Evolutionary conservation across 2,329 filamentous ascomycete species (phyloP).

Genomic region (Ceratocystis harringtonii): DNA sequence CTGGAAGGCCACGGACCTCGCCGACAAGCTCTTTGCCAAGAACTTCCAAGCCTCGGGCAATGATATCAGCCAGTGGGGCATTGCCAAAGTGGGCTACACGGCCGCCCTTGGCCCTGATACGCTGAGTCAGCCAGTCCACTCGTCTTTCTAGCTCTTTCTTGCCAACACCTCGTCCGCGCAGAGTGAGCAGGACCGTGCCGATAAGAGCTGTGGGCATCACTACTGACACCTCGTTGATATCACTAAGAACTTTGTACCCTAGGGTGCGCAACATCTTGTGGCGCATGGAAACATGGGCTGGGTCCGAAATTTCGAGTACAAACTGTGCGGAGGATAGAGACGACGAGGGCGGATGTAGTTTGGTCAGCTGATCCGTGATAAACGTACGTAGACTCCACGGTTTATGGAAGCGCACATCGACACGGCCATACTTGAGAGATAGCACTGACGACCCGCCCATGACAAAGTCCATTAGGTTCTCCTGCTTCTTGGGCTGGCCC

Average conservation of each 20-base stretch:
- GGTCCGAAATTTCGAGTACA: slow-evolving; percentile 22
- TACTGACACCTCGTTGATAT: slow-evolving; percentile 92
- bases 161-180: slow-evolving; percentile 82
- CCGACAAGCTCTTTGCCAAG: slow-evolving; percentile 81
- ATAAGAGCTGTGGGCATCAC: slow-evolving; percentile 97
- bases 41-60: slow-evolving; percentile 81
- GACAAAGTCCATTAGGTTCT: slow-evolving; percentile 83
- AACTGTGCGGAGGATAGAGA: slow-evolving; percentile 30
- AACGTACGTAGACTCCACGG: slow-evolving; percentile 84
- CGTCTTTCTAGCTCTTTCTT: slow-evolving; percentile 71
- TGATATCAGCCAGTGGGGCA: slow-evolving; percentile 61
- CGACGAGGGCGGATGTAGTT: slow-evolving; percentile 22
- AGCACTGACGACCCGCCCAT: slow-evolving; percentile 70
- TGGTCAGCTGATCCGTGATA: slow-evolving; percentile 56
- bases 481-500: slow-evolving; percentile 87
- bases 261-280: slow-evolving; percentile 69
- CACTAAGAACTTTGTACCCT: slow-evolving; percentile 79
- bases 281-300: slow-evolving; percentile 39
- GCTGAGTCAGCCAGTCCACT: slow-evolving; percentile 75
- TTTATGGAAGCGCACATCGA: slow-evolving; percentile 91
- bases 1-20: slow-evolving; percentile 59
- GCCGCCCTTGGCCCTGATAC: slow-evolving; percentile 73
- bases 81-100: slow-evolving; percentile 86
- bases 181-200: slow-evolving; percentile 78
- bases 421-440: slow-evolving; percentile 73